Conservation (phyloP, 345 rosid genomes). For the Brassica cretica region DNA sequence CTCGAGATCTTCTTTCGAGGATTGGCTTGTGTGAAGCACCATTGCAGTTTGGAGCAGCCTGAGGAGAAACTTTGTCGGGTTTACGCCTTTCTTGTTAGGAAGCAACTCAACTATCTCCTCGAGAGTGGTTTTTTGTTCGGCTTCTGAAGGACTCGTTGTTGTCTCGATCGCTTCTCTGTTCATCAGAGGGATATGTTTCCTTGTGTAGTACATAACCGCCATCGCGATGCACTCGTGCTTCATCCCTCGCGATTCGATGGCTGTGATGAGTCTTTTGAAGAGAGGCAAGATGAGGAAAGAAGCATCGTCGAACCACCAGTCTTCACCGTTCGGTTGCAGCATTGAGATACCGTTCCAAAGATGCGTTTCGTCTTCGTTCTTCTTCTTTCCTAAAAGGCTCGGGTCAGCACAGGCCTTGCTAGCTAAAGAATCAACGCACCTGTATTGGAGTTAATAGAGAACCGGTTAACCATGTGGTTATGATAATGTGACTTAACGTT, state of each 20-base stretch:
- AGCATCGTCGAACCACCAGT: conserved; percentile 80
- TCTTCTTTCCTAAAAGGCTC: conserved; percentile 40
- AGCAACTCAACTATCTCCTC: conserved; percentile 62
- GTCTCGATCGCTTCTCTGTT: conserved; percentile 40
- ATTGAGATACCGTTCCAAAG: conserved; percentile 72
- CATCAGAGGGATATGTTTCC: conserved; percentile 56
- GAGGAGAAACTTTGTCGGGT: conserved; percentile 63
- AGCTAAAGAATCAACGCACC: conserved; percentile 59
- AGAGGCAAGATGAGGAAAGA: conserved; percentile 54
- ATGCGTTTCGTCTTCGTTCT: conserved; percentile 33
- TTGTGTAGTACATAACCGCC: conserved; percentile 57
- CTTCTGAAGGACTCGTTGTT: conserved; percentile 44
- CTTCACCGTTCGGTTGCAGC: conserved; percentile 53
- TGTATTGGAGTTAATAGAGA: conserved; percentile 53
- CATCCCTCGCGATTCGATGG: conserved; percentile 54
- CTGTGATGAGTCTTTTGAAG: conserved; percentile 54
- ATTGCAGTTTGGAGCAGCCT: conserved; percentile 63
- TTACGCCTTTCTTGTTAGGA: conserved; percentile 60
- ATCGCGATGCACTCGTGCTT: conserved; percentile 54
- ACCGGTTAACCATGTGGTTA: conserved; percentile 24
- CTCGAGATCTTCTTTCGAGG: conserved; percentile 59
- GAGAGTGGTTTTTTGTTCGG: conserved; percentile 50
- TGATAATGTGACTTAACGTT: too few species aligned
- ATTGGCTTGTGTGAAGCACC: conserved; percentile 53
- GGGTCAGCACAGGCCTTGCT: conserved; percentile 69